Base-by-base conservation (phyloP, 306 rosid genomes). In the Clitoria ternatea region DNA sequence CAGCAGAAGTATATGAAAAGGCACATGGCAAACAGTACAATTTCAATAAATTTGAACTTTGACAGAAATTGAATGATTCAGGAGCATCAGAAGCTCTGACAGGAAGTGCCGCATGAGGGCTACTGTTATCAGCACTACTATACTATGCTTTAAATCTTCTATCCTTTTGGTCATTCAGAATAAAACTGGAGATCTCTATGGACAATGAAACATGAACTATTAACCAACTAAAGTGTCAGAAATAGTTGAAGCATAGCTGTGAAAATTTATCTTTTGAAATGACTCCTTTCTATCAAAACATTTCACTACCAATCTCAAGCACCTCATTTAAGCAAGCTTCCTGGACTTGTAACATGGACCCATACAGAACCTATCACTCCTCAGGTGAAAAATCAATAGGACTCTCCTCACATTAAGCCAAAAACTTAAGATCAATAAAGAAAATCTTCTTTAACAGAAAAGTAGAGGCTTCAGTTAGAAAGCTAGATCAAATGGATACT, bases 1-100 rank as follows among this genome's bases (percentile, higher is more conserved):
- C n/a, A 52, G n/a, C 53, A 68, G 17, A 62, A 53, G 2, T 29
- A 7, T 56, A 49, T 50, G 64, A 61, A 61, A 71, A 66, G 20
- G 23, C 29, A 3, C 20, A 29, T 40, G 24, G 32, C 59, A 70
- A 33, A 77, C 42, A 50, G 20, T 14, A 61, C 60, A 72, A 36
- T n/a, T 22, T 57, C 42, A 36, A 72, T 7, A 17, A 42, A 74
- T 43, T 15, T 18, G n/a, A 61, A 40, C 11, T 42, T 14, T 11
- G 17, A 26, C 52, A 62, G 23, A 45, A 29, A 37, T 72, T 8
- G 14, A 1, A 52, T 43, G n/a, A 43, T n/a, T n/a, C n/a, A 45
- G 71, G 57, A 64, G 42, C 23, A 8, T 6, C 14, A 19, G 27
- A 66, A 66, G 29, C 7, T 43, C 55, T 6, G 8, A 64, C 2